Conservation (phyloP, 352 stramenopile genomes). For the Hyphochytrium catenoides region DNA sequence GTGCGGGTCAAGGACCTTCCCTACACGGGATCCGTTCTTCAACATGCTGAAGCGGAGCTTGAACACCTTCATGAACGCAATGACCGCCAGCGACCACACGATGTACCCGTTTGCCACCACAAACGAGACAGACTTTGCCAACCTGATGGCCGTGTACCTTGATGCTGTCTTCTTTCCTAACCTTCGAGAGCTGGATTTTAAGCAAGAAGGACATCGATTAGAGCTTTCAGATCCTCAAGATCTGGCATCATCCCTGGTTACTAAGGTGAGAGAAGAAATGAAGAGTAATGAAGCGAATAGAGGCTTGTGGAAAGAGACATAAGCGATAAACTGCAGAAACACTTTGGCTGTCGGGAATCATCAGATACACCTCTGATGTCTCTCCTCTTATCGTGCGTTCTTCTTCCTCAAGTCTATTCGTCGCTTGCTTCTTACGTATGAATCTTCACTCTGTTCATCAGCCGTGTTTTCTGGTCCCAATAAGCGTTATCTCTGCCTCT, state of each 20-base stretch:
- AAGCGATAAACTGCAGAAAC: too few relatives aligned
- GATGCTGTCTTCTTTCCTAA: constrained; percentile 91
- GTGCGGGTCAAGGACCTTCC: constrained; percentile 85
- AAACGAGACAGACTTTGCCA: constrained; percentile 92
- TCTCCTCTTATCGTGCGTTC: too few relatives aligned
- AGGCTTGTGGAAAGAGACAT: too few relatives aligned
- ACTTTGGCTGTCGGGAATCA: too few relatives aligned
- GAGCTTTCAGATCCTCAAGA: constrained; percentile 22
- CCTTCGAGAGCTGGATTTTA: constrained; percentile 38
- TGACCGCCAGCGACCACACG: constrained; percentile 94
- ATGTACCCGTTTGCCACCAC: constrained; percentile 96
- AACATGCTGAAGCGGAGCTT: constrained; percentile 94
- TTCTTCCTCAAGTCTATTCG: too few relatives aligned
- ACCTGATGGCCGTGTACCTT: constrained; percentile 88
- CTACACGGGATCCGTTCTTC: constrained; percentile 95
- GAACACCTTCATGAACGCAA: constrained; percentile 98
- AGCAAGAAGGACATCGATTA: constrained; percentile 47
- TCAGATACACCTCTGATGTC: too few relatives aligned
- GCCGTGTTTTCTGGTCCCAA: too few relatives aligned
- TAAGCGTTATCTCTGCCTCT: constrained; percentile 28
- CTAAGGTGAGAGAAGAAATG: constrained; percentile 34
- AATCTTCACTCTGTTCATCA: too few relatives aligned
- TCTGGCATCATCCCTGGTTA: too few relatives aligned
- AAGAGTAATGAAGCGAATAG: too few relatives aligned
- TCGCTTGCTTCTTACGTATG: too few relatives aligned